phyloP scores from a whole-genome alignment of 345 rosid genomes.

The Camelina neglecta region DNA sequence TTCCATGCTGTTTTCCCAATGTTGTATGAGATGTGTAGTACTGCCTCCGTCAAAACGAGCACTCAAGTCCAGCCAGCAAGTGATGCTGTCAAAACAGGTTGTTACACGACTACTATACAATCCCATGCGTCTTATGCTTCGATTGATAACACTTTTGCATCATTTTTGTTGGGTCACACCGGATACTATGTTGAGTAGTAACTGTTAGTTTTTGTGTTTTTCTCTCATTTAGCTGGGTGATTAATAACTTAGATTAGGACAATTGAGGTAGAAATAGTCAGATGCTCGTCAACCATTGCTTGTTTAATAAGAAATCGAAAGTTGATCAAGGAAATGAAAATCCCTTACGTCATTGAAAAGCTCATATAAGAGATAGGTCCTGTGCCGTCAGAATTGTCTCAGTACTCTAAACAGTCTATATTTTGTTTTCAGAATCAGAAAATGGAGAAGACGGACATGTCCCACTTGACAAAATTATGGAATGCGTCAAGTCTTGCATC shows the following conservation, averaged over 20 bases:
- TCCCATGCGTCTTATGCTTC: neutral
- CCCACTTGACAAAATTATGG: slow-evolving; percentile 73
- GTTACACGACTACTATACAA: slow-evolving; percentile 22
- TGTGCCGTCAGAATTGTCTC: neutral
- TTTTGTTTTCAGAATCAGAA: slow-evolving; percentile 58
- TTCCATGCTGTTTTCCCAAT: slow-evolving; percentile 71
- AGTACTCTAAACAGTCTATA: slow-evolving; percentile 26
- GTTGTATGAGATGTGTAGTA: slow-evolving; percentile 67
- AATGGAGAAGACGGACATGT: slow-evolving; percentile 53
- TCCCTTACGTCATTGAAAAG: neutral
- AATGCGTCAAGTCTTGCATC: slow-evolving; percentile 68
- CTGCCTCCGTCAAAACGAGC: slow-evolving; percentile 52
- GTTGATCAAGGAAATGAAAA: slow-evolving; percentile 20
- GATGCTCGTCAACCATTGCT: neutral
- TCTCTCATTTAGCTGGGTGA: slow-evolving; percentile 14
- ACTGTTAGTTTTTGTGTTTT: neutral
- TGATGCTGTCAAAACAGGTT: slow-evolving; percentile 71
- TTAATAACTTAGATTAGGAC: slow-evolving; percentile 26
- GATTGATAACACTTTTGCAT: neutral
- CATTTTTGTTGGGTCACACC: slow-evolving; percentile 22
- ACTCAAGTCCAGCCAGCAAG: slow-evolving; percentile 50
- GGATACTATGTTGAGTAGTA: slow-evolving; percentile 12
- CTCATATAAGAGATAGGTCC: slow-evolving; percentile 16
- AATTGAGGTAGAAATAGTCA: neutral
- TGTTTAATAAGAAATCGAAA: neutral